Evolutionary conservation across 306 rosid species (phyloP).

Genomic region (Rosa lucieae): DNA sequence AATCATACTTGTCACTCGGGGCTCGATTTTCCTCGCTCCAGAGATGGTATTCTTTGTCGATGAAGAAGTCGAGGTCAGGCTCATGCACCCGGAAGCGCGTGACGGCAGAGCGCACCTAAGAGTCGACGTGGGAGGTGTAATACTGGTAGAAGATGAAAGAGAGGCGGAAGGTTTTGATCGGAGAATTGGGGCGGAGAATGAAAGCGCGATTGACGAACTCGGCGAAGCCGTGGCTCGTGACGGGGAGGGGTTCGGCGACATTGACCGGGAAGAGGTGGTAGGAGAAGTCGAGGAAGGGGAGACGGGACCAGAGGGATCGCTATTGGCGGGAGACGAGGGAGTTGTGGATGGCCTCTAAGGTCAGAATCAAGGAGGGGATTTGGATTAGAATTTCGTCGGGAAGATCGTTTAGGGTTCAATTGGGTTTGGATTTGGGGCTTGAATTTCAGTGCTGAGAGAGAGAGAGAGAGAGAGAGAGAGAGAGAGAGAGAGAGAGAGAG

Average conservation of each 20-base stretch:
- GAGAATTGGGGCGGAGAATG: too few species aligned
- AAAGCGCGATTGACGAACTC: too few species aligned
- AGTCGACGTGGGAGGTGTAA: too few species aligned
- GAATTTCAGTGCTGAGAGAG: neutral
- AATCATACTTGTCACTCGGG: neutral
- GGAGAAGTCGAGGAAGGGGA: constrained; percentile 3
- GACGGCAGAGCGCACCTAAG: too few species aligned
- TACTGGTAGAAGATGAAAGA: too few species aligned
- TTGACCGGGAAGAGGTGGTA: constrained; percentile 1
- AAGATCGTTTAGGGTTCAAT: constrained; percentile 1
- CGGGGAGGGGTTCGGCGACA: neutral
- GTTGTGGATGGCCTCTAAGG: neutral
- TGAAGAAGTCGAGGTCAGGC: neutral
- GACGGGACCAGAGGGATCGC: neutral
- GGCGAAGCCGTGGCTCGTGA: neutral
- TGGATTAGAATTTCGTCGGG: constrained; percentile 6
- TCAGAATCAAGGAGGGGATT: neutral
- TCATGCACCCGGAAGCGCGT: too few species aligned
- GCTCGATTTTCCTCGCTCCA: neutral
- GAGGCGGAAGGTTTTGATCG: too few species aligned
- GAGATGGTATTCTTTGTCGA: too few species aligned
- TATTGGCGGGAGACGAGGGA: constrained; percentile 7
- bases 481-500: too few species aligned
- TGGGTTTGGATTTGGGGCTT: neutral
- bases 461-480: too few species aligned